These are phyloP conservation scores for Xylaria cubensis DNA, from an alignment of 495 filamentous ascomycete genomes.

Conservation along the genomic window DNA sequence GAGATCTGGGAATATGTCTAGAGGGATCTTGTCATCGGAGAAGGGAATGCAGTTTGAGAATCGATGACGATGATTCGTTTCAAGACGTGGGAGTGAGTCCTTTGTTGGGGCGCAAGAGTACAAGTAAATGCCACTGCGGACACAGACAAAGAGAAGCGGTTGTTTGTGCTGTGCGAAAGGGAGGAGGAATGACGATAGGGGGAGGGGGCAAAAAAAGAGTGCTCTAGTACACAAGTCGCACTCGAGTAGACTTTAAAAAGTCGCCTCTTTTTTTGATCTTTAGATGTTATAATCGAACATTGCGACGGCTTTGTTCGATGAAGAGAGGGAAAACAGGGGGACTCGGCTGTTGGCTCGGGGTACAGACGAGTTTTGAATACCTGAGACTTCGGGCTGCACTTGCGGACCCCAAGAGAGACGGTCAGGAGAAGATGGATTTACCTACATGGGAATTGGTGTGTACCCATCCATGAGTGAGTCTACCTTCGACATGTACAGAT, in stretches of 20 bases:
- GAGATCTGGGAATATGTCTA: constrained; percentile 12
- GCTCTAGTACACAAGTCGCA: constrained; percentile 33
- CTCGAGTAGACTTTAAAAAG: constrained; percentile 56
- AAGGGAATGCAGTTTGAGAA: constrained; percentile 5
- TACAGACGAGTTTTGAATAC: constrained; percentile 55
- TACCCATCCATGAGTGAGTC: constrained; percentile 16
- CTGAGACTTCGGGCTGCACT: constrained; percentile 26
- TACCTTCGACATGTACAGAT: background rate
- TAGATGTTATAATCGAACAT: constrained; percentile 58
- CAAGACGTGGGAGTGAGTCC: constrained; percentile 29
- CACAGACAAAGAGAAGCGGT: constrained; percentile 34
- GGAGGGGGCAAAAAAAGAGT: background rate
- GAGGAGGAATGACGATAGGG: constrained; percentile 20
- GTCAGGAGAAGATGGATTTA: constrained; percentile 26
- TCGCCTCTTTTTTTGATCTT: constrained; percentile 48
- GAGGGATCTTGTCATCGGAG: constrained; percentile 10
- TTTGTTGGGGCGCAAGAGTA: constrained; percentile 49
- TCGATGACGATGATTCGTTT: constrained; percentile 23
- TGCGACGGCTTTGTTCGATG: constrained; percentile 53
- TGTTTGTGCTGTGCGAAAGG: background rate
- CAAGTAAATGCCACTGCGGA: constrained; percentile 56
- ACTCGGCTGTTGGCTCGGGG: constrained; percentile 46
- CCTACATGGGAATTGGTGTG: constrained; percentile 19
- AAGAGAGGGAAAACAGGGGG: constrained; percentile 43
- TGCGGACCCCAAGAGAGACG: constrained; percentile 29